Conservation (phyloP, 495 filamentous ascomycete species). For the Halenospora varia region DNA sequence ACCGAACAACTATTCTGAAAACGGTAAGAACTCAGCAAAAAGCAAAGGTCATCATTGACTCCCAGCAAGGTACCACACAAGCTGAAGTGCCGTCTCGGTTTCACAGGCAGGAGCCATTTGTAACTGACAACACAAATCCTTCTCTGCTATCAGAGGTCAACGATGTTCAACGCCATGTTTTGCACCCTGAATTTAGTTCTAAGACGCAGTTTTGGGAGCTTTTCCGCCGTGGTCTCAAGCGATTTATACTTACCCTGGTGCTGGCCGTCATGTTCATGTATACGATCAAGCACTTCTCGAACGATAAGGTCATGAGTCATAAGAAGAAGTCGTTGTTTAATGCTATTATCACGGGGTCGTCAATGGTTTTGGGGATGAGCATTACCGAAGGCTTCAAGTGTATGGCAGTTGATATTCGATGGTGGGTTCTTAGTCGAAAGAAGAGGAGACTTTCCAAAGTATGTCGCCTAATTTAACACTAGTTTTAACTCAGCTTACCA, state of each 20-base stretch:
- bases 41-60: no score
- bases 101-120: no score
- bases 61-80: no score
- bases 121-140: no score
- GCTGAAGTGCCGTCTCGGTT: no score
- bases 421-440: conserved; percentile 8
- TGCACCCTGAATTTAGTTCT: background rate
- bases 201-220: background rate
- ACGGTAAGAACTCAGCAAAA: no score
- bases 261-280: background rate
- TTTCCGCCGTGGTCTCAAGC: background rate
- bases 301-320: background rate
- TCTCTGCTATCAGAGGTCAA: no score
- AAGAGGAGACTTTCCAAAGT: conserved; percentile 1
- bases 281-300: background rate
- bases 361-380: background rate
- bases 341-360: background rate
- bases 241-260: background rate
- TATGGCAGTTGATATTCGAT: conserved; percentile 1
- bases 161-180: no score
- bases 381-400: conserved; percentile 1
- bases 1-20: no score
- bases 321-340: conserved; percentile 4
- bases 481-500: background rate
- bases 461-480: background rate